A percentile compares a stretch with the other conserved stretches of the same genome.
phyloP scores from a whole-genome alignment of 495 filamentous ascomycete species.

The Podospora fimiseda region DNA sequence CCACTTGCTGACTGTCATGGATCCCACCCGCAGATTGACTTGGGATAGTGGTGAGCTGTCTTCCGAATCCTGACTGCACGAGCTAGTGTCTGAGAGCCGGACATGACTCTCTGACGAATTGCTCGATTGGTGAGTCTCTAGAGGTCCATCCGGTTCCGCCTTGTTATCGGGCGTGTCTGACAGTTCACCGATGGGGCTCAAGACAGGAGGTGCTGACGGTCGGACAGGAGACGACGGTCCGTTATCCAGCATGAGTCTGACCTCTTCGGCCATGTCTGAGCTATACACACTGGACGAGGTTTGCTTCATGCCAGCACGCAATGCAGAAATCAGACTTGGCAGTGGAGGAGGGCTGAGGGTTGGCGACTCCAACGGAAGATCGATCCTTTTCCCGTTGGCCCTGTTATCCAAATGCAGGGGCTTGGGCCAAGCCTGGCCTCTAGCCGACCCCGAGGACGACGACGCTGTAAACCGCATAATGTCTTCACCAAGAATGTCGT shows the following conservation, averaged over 20 bases:
- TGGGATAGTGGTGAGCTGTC: conserved; percentile 59
- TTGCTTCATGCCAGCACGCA: conserved; percentile 24
- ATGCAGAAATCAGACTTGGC: conserved; percentile 27
- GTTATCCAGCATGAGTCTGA: conserved; percentile 36
- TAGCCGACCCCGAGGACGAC: conserved; percentile 25
- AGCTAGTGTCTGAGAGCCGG: conserved; percentile 43
- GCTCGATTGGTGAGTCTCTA: conserved; percentile 20
- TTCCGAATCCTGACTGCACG: conserved; percentile 38
- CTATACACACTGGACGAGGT: conserved; percentile 37
- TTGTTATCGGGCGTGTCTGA: conserved; percentile 6
- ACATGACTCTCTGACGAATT: conserved; percentile 28
- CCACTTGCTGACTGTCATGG: conserved; percentile 65
- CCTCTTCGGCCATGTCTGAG: conserved; percentile 40
- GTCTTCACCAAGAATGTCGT: conserved; percentile 74
- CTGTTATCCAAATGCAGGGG: conserved; percentile 39
- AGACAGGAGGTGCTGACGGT: conserved; percentile 33
- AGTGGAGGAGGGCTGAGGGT: conserved; percentile 26
- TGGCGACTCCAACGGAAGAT: conserved; percentile 36
- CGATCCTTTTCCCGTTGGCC: conserved; percentile 11
- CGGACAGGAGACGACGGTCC: background rate
- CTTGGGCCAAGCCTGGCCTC: conserved; percentile 39
- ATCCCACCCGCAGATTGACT: conserved; percentile 76
- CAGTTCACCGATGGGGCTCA: conserved; percentile 49
- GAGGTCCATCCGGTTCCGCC: background rate
- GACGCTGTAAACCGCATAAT: conserved; percentile 41